Evolutionary conservation across 768 basidiomycete species (phyloP).

Genomic region (Paxillus involutus): DNA sequence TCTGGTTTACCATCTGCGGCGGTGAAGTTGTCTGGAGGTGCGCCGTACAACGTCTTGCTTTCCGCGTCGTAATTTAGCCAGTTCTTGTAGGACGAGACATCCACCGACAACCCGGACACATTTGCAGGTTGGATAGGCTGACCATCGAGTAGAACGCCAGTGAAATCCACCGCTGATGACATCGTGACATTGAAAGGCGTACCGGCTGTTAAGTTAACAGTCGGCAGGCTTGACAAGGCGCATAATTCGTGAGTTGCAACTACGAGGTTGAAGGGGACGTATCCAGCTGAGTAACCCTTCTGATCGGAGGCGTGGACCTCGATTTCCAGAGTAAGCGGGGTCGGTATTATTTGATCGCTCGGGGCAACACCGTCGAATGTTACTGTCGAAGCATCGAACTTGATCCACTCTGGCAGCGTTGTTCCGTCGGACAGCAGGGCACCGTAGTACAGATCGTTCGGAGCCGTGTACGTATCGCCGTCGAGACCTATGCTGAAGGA

Average conservation of each 20-base stretch:
- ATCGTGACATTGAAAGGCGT: slow-evolving; percentile 53
- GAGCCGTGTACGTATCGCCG: slow-evolving; percentile 55
- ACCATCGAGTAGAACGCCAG: slow-evolving; percentile 64
- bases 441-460: slow-evolving; percentile 56
- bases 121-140: slow-evolving; percentile 55
- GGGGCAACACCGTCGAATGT: slow-evolving; percentile 85
- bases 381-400: slow-evolving; percentile 61
- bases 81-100: slow-evolving; percentile 50
- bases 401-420: slow-evolving; percentile 71
- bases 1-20: slow-evolving; percentile 33
- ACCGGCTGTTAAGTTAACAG: slow-evolving; percentile 69
- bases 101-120: slow-evolving; percentile 55
- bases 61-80: slow-evolving; percentile 64
- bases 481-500: slow-evolving; percentile 89
- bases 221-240: slow-evolving; percentile 46
- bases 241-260: slow-evolving; percentile 72
- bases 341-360: slow-evolving; percentile 33
- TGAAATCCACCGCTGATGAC: slow-evolving; percentile 56
- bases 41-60: slow-evolving; percentile 62
- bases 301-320: slow-evolving; percentile 70
- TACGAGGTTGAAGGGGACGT: slow-evolving; percentile 62
- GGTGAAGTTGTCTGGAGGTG: slow-evolving; percentile 48
- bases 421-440: slow-evolving; percentile 68
- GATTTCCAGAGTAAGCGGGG: slow-evolving; percentile 48
- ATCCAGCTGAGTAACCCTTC: slow-evolving; percentile 64